Evolutionary conservation across 805 yeast species (phyloP), one percentile per base, ranked within the genome.

Genomic region (Starmerella scarabaei): DNA sequence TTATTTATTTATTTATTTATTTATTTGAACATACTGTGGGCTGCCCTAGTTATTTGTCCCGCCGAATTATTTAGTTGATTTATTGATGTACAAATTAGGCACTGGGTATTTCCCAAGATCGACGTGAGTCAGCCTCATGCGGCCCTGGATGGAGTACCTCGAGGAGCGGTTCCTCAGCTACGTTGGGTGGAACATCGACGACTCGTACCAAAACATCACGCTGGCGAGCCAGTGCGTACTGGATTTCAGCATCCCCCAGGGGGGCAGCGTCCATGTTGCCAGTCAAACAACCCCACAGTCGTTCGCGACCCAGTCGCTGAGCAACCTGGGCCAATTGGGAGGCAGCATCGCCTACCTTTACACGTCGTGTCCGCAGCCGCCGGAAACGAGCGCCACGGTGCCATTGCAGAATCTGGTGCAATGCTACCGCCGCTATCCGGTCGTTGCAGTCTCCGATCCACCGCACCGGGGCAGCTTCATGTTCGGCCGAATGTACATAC

Each of bases 401-500:
- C 48, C 53, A 2, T 40, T 53, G 20, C 35, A 37, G 2, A 35
- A 41, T 16, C 53, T 53, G 12, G 50, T 49, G 7, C 50, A 51
- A 28, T 43, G 53, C 42, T 53, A 42, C 36, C 36, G 48, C 4
- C 42, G 33, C 26, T 37, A 38, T 19, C 45, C 48, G 12, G 37
- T 47, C 4, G 29, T 15, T 1, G 43, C 36, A 26, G 15, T 36
- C 3, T 21, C 27, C 15, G 7, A 11, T 2, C n/a, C n/a, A n/a
- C n/a, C n/a, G n/a, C 14, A 37, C 24, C 21, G 37, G 12, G 50
- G 48, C 1, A 32, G 34, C 5, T 37, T 33, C 14, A 59, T 80
- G 26, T 88, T 83, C 57, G 97, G 97, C 1, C 67, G 88, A 47
- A 72, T 91, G 75, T 81, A 78, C 53, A 75, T 88, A 45, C 97